Evolutionary conservation across 2,329 filamentous ascomycete genomes (phyloP).

Genomic region (Elsinoe arachidis): DNA sequence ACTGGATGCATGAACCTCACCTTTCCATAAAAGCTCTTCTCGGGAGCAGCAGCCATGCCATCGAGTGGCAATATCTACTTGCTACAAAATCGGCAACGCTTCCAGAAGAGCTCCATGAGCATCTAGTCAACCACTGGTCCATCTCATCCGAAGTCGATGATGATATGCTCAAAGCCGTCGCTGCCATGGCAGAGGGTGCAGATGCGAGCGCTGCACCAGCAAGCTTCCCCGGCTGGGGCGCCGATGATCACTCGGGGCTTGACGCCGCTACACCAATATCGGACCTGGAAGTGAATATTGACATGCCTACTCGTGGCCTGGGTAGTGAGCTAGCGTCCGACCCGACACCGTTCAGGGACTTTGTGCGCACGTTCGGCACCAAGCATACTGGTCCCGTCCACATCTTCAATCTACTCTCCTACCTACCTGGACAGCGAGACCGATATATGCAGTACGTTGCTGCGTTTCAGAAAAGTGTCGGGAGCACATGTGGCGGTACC

Average conservation of each 20-base stretch:
- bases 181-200: neutral
- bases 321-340: neutral
- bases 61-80: neutral
- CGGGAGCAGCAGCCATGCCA: neutral
- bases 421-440: constrained; percentile 14
- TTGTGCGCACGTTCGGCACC: constrained; percentile 16
- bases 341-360: constrained; percentile 15
- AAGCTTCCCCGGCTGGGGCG: constrained; percentile 18
- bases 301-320: constrained; percentile 14
- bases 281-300: constrained; percentile 19
- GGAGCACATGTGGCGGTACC: constrained; percentile 17
- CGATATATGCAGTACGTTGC: constrained; percentile 19
- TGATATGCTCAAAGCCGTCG: constrained; percentile 6
- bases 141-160: constrained; percentile 17
- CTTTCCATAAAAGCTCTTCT: neutral
- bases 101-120: neutral
- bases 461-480: constrained; percentile 17
- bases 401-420: constrained; percentile 21
- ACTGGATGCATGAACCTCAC: constrained; percentile 20
- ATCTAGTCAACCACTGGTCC: constrained; percentile 14
- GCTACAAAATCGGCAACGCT: neutral
- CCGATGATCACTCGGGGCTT: constrained; percentile 17
- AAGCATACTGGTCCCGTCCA: constrained; percentile 16
- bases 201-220: neutral
- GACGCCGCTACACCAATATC: constrained; percentile 16